Conservation (phyloP, 139 green algal species). For the Micractinium conductrix region DNA sequence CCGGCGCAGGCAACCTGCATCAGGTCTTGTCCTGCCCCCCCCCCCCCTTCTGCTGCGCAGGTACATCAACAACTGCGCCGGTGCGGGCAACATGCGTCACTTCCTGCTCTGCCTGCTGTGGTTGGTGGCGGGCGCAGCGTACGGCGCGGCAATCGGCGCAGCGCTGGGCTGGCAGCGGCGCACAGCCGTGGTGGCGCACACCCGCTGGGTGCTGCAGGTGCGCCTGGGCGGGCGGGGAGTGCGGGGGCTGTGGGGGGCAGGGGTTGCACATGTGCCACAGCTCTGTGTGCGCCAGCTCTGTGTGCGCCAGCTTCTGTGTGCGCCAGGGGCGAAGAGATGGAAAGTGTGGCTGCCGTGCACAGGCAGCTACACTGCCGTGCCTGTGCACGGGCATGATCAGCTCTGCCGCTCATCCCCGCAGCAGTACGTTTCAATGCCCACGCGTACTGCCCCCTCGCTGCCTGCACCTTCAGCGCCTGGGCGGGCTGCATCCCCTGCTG, state of each 20-base stretch:
- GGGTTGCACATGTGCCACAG: not conserved
- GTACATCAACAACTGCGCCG: conserved; percentile 47
- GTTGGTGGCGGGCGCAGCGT: conserved; percentile 6
- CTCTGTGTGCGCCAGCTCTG: too few species aligned
- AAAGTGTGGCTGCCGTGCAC: too few species aligned
- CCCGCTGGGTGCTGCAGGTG: not conserved
- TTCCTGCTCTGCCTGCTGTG: conserved; percentile 41
- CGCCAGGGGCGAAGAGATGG: too few species aligned
- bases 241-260: not conserved
- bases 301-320: too few species aligned
- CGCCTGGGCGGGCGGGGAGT: not conserved
- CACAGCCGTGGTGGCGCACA: conserved; percentile 1
- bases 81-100: conserved; percentile 37
- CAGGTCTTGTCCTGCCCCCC: not conserved
- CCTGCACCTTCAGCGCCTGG: not conserved
- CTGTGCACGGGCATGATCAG: too few species aligned
- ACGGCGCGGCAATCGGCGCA: not conserved
- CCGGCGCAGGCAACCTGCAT: too few species aligned
- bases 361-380: too few species aligned
- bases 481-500: not conserved
- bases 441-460: too few species aligned
- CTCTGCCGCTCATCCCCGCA: too few species aligned
- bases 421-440: too few species aligned
- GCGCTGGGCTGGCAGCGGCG: not conserved
- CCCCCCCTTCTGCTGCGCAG: not conserved